Conservation (phyloP, 192 early-diverging fungal species). For the Tieghemiomyces parasiticus region DNA sequence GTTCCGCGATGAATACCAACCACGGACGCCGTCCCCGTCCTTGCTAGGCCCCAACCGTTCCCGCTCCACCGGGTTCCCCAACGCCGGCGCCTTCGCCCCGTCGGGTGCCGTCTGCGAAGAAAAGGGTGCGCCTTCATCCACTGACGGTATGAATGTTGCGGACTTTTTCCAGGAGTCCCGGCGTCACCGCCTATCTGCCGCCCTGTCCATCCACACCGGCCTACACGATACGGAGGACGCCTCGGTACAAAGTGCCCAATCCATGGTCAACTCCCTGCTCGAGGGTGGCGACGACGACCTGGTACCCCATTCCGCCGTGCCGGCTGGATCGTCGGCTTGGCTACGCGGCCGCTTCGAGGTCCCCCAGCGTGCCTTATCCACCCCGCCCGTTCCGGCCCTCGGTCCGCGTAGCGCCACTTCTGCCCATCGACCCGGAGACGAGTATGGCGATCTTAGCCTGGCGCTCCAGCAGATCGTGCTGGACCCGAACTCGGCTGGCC, state of each 20-base stretch:
- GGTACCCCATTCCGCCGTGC: neutral
- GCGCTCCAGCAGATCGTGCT: neutral
- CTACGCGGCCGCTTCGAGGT: neutral
- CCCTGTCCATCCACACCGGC: neutral
- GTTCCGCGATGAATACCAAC: neutral
- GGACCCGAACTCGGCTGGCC: too few species aligned
- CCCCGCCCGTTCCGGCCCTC: neutral
- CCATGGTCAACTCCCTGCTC: constrained; percentile 2
- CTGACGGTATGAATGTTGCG: neutral
- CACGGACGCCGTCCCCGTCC: neutral
- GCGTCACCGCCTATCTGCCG: neutral
- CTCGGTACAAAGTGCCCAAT: neutral
- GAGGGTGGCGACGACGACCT: constrained; percentile 3
- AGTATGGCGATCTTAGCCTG: neutral
- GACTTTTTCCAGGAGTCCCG: neutral
- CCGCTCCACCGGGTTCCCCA: neutral
- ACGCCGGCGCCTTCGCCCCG: neutral
- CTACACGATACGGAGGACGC: neutral
- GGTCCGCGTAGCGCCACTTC: neutral
- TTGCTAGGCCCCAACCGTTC: neutral
- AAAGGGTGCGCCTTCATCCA: neutral
- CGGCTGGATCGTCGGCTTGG: neutral
- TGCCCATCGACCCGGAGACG: neutral
- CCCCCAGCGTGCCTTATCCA: constrained; percentile 3
- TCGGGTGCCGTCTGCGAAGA: neutral